Evolutionary conservation across 2,329 filamentous ascomycete species (phyloP).

Genomic region (Arthrobotrys conoides): DNA sequence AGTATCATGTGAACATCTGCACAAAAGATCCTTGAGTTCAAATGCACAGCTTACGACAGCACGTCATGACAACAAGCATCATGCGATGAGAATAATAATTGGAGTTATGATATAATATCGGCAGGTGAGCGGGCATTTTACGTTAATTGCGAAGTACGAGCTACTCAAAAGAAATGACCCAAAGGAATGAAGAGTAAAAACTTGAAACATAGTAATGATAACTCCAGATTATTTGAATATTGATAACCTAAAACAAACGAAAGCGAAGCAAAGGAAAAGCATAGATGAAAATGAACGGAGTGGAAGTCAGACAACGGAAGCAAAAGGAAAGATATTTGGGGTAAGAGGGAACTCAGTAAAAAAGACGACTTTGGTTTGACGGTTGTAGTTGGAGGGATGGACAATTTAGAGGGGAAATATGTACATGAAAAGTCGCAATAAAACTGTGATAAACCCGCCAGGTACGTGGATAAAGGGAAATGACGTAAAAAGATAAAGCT

Average conservation of each 20-base stretch:
- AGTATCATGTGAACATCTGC: slow-evolving; percentile 13
- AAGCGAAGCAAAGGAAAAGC: neutral
- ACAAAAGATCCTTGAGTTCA: slow-evolving; percentile 11
- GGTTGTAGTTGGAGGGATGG: slow-evolving; percentile 30
- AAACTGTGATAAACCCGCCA: slow-evolving; percentile 53
- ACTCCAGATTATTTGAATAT: slow-evolving; percentile 32
- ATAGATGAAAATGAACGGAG: slow-evolving; percentile 1
- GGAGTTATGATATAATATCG: neutral
- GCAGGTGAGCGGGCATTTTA: neutral
- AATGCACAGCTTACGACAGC: slow-evolving; percentile 26
- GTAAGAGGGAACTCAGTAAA: slow-evolving; percentile 15
- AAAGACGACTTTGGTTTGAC: slow-evolving; percentile 23
- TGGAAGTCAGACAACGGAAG: neutral
- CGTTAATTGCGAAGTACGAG: slow-evolving; percentile 3
- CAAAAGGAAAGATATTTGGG: slow-evolving; percentile 20
- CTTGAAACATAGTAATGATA: slow-evolving; percentile 23
- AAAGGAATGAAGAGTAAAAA: slow-evolving; percentile 13
- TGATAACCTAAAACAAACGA: slow-evolving; percentile 24
- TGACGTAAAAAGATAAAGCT: slow-evolving; percentile 51
- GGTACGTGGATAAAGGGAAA: slow-evolving; percentile 43
- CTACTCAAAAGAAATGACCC: neutral
- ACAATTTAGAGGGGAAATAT: slow-evolving; percentile 53
- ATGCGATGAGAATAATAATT: neutral
- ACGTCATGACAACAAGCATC: neutral
- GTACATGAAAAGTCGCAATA: slow-evolving; percentile 60